Conservation (phyloP, 2,329 filamentous ascomycete species). For the Periglandula ipomoeae region DNA sequence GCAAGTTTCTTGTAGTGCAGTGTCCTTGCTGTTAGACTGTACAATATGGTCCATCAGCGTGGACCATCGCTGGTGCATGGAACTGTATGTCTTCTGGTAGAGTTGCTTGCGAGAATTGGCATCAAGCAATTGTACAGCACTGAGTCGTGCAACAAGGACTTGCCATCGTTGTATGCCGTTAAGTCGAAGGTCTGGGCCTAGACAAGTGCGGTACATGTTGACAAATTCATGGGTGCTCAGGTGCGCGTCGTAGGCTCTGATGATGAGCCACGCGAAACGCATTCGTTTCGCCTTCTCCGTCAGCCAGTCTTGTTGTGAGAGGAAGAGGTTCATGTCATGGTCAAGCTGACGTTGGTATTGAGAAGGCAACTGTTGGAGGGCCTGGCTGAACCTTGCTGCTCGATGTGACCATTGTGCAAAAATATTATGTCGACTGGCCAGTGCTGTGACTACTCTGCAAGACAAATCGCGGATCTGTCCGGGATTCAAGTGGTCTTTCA, state of each 20-base stretch:
- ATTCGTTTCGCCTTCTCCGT: slow-evolving; percentile 7
- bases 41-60: slow-evolving; percentile 9
- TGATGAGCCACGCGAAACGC: slow-evolving; percentile 15
- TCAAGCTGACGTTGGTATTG: slow-evolving; percentile 9
- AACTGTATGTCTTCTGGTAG: slow-evolving; percentile 7
- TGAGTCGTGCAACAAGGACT: slow-evolving; percentile 10
- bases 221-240: slow-evolving; percentile 11
- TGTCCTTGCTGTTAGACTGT: neutral
- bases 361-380: slow-evolving; percentile 8
- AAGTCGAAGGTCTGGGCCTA: slow-evolving; percentile 1
- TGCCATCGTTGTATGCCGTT: slow-evolving; percentile 15
- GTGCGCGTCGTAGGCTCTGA: slow-evolving; percentile 11
- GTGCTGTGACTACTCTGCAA: slow-evolving; percentile 9
- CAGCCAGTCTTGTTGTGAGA: slow-evolving; percentile 8
- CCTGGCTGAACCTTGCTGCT: slow-evolving; percentile 12
- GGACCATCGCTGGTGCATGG: slow-evolving; percentile 13
- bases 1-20: slow-evolving; percentile 10
- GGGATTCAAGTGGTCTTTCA: slow-evolving; percentile 9
- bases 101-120: slow-evolving; percentile 4
- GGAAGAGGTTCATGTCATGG: slow-evolving; percentile 7
- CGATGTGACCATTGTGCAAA: slow-evolving; percentile 10
- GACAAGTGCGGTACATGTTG: slow-evolving; percentile 3
- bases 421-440: slow-evolving; percentile 12
- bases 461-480: slow-evolving; percentile 9
- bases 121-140: slow-evolving; percentile 7